These are phyloP conservation scores for Tetramitus jugosus DNA, from an alignment of 208 protist genomes.

Conservation along the genomic window DNA sequence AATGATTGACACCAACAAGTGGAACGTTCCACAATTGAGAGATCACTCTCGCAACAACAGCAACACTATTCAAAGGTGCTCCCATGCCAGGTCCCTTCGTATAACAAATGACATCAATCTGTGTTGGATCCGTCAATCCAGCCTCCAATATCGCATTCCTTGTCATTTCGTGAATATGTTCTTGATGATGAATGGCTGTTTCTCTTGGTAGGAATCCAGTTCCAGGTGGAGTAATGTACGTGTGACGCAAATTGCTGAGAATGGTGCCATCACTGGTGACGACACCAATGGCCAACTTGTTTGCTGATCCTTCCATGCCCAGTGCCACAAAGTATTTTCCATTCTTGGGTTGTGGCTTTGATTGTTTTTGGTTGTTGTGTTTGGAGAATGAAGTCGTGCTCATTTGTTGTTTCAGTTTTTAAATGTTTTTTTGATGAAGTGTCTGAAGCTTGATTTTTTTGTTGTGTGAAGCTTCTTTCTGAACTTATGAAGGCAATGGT, in stretches of 20 bases:
- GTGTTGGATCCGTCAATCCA: slow-evolving; percentile 42
- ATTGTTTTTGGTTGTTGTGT: too few species aligned
- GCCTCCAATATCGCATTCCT: slow-evolving; percentile 81
- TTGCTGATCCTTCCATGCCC: slow-evolving; percentile 6
- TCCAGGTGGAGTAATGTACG: slow-evolving; percentile 91
- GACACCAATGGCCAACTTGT: slow-evolving; percentile 88
- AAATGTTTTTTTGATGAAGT: too few species aligned
- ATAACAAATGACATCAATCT: slow-evolving; percentile 74
- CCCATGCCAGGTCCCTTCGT: slow-evolving; percentile 96
- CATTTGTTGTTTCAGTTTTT: too few species aligned
- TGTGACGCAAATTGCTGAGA: slow-evolving; percentile 90
- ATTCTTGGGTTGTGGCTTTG: too few species aligned
- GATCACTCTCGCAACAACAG: slow-evolving; percentile 67
- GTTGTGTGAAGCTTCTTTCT: too few species aligned
- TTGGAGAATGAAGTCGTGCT: too few species aligned
- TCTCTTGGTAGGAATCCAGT: slow-evolving; percentile 97
- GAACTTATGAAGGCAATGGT: too few species aligned
- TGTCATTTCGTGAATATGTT: slow-evolving; percentile 61
- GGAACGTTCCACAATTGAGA: slow-evolving; percentile 76
- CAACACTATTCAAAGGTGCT: slow-evolving; percentile 69
- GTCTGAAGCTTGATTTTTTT: too few species aligned
- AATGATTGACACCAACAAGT: slow-evolving; percentile 98
- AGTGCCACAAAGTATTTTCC: too few species aligned
- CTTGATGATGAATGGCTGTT: slow-evolving; percentile 92
- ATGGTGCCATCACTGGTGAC: slow-evolving; percentile 82